Evolutionary conservation across 257 asterid genomes (phyloP), one percentile per base, ranked within the genome.

Genomic region (Paraleonurus japonicus): DNA sequence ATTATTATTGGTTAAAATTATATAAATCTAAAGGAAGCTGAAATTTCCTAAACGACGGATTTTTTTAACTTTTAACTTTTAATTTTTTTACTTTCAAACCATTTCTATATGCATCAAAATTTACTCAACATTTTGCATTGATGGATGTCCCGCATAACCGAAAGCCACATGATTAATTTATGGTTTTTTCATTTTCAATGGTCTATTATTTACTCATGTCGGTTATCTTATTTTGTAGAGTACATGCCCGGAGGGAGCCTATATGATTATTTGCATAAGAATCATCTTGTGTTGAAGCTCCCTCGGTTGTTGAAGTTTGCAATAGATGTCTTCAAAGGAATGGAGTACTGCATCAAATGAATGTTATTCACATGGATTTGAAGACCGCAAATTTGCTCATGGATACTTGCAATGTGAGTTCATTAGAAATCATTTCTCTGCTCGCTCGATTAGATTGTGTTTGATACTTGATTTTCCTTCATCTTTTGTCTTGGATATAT

Each of bases 181-280:
- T 65, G 19, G 48, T 43, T 47, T 24, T 27, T 4, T 37, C 5
- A 9, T 66, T 72, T 72, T 27, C n/a, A 8, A 43, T 54, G 8
- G 12, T 59, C 6, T 58, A 43, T 68, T 58, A 61, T 64, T 57
- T 81, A 71, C 63, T 67, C 61, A 61, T 73, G 64, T 72, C 26
- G 15, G 72, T 73, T 57, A 4, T 26, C 3, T 55, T 55, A 22
- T 53, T 70, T 47, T 74, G 77, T 73, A 92, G 98, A 92, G 65
- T 89, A 87, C 84, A 90, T 90, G 98, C 82, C 92, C 5, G 84
- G 96, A 48, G 96, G 98, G 60, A 93, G 94, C 88, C 81, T 93
- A 41, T 89, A 87, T 32, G 92, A 93, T 2, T 85, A 88, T 85
- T 78, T 90, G 85, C 95, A 84, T 43, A 84, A 85, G 79, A 80